Evolutionary conservation across 352 stramenopile species (phyloP), one percentile per base, ranked within the genome.

Genomic region (Blastocystis sp.): DNA sequence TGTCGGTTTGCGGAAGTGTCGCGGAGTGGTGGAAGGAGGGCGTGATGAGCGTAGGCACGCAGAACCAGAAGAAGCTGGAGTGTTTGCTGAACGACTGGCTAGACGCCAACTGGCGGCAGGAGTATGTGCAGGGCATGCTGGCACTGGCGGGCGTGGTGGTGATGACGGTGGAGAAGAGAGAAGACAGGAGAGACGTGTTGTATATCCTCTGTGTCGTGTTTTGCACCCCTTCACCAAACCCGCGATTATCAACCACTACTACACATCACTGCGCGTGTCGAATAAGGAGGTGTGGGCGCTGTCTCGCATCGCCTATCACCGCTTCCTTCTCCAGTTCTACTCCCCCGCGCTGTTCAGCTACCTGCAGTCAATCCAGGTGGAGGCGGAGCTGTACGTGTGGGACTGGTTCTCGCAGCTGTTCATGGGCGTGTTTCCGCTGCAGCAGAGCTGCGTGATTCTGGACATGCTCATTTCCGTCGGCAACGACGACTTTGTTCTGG

Each of bases 371-470:
- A 38, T 84, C 7, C 19, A 52, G 21, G 54, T 84, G 14, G 74
- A 84, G 28, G n/a, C 74, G 0, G 74, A 84, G 3, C 24, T 84
- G 24, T 84, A 84, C 52, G 74, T 43, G 59, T 84, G 74, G 74
- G 74, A 84, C 24, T 84, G 74, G 74, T 84, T 84, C n/a, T 42
- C 66, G 4, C 74, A 84, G 28, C 34, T 68, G 2, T 84, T 84
- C 48, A 84, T 84, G 74, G 52, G 74, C 11, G 14, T 84, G 1
- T 84, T 84, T 28, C 24, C 74, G 0, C 17, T 69, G 7, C 34
- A 62, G 1, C 74, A 84, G 42, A 52, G 34, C 48, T 43, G 21
- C 3, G n/a, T 84, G 19, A 34, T 84, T 38, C n/a, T 84, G 59
- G 74, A 84, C 66, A 24, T 84, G 17, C 60, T 84, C n/a, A 43